Conservation (phyloP, 768 basidiomycete species). For the Panellus pusillus region DNA sequence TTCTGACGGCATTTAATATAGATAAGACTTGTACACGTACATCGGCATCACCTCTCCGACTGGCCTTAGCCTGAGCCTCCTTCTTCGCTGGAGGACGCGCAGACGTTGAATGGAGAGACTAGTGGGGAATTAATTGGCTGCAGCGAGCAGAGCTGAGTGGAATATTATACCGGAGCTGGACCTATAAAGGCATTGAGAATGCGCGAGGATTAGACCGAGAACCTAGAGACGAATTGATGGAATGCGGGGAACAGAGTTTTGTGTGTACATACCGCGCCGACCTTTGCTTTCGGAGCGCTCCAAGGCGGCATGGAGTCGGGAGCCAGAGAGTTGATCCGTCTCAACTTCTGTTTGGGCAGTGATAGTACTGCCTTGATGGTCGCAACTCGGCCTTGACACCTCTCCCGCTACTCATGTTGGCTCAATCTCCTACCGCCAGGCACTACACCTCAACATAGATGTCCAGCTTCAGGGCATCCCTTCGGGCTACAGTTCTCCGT, state of each 20-base stretch:
- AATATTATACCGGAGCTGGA: slow-evolving; percentile 45
- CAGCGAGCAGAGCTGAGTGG: too few species aligned
- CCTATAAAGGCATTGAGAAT: slow-evolving; percentile 26
- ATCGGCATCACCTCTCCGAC: slow-evolving; percentile 50
- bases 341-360: too few species aligned
- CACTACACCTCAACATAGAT: slow-evolving; percentile 41
- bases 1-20: slow-evolving; percentile 30
- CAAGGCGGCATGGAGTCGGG: slow-evolving; percentile 45
- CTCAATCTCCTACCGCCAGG: slow-evolving; percentile 38
- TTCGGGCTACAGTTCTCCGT: slow-evolving; percentile 34
- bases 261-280: slow-evolving; percentile 15
- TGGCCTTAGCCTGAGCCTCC: slow-evolving; percentile 69
- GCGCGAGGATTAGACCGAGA: too few species aligned
- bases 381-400: not conserved
- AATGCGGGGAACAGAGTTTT: too few species aligned
- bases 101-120: slow-evolving; percentile 86
- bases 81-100: slow-evolving; percentile 88
- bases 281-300: slow-evolving; percentile 67
- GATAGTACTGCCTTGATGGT: not conserved
- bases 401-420: slow-evolving; percentile 29
- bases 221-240: too few species aligned
- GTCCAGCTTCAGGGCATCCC: slow-evolving; percentile 33
- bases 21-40: not conserved
- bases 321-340: not conserved
- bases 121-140: slow-evolving; percentile 6